Evolutionary conservation across 257 asterid species (phyloP).

Genomic region (Petrea volubilis): DNA sequence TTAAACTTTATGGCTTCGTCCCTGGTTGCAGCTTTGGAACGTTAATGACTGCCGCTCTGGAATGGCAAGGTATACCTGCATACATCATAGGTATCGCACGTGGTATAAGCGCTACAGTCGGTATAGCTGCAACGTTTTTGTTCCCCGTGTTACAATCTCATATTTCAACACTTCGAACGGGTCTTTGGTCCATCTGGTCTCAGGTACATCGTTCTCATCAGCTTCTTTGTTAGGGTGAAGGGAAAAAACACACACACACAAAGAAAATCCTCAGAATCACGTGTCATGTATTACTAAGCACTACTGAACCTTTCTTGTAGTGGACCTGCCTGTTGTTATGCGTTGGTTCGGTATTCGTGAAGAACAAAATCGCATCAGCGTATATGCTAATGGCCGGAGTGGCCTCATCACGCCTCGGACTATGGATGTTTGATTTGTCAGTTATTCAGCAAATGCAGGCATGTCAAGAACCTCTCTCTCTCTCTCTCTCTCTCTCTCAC

Average conservation of each 20-base stretch:
- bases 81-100: slow-evolving; percentile 85
- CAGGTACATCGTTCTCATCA: slow-evolving; percentile 50
- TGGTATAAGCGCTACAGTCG: slow-evolving; percentile 74
- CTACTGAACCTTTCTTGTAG: slow-evolving; percentile 18
- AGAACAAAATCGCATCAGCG: slow-evolving; percentile 43
- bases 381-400: slow-evolving; percentile 83
- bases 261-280: neutral
- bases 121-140: slow-evolving; percentile 80
- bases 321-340: slow-evolving; percentile 78
- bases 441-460: slow-evolving; percentile 99
- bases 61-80: slow-evolving; percentile 91
- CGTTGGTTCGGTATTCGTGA: slow-evolving; percentile 63
- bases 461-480: neutral
- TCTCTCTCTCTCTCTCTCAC: too few species aligned
- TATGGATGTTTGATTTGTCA: slow-evolving; percentile 89
- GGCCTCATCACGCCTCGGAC: slow-evolving; percentile 85
- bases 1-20: too few species aligned
- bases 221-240: too few species aligned
- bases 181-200: slow-evolving; percentile 95
- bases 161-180: slow-evolving; percentile 69
- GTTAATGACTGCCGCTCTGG: slow-evolving; percentile 85
- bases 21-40: slow-evolving; percentile 73
- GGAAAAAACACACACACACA: too few species aligned
- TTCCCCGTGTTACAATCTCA: slow-evolving; percentile 64
- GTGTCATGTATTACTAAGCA: neutral